Base-by-base conservation (phyloP, 2,329 filamentous ascomycete species). In the Diaporthe aspalathi region DNA sequence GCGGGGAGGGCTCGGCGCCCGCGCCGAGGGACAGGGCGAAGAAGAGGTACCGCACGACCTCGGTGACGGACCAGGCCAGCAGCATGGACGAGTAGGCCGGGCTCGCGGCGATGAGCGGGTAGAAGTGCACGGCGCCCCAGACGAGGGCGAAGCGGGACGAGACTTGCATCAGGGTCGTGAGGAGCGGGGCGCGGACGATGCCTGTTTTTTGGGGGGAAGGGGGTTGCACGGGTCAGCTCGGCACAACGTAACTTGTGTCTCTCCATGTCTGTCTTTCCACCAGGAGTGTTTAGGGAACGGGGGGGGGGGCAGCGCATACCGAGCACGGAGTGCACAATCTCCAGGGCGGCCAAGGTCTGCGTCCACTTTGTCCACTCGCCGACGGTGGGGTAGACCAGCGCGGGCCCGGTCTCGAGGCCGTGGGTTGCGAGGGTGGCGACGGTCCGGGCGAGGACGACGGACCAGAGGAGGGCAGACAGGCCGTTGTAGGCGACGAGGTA, bases 11-110 rank as follows among this genome's bases (percentile, higher is more conserved):
- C 38, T 92, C 89, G 72, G 83, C 79, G 35, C 89, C 86, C 74
- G 14, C 29, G 27, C 20, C 83, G 40, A 96, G 88, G 76, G 90
- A 90, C 77, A 94, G 87, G 45, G 93, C 92, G 80, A 98, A 98
- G 87, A 93, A 99, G 60, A 90, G 89, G 87, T 99, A 99, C 68
- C 96, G 92, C 77, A 98, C 92, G 67, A 97, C 93, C 84, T 99
- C 96, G 73, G 96, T 98, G 72, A 94, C 81, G 74, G 90, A 92
- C 95, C 96, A 98, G 40, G 96, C 95, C 70, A 92, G 78, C 71
- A 98, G 87, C 93, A 97, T 94, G 77, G 87, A 88, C 75, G 90
- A 86, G 85, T 95, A 97, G 70, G 87, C 89, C 24, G 87, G 83
- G 73, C 86, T 89, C 66, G 83, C 78, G 72, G 90, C 89, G 67